These are phyloP conservation scores for Collybiopsis confluens DNA, from an alignment of 768 basidiomycete species.

Conservation along the genomic window DNA sequence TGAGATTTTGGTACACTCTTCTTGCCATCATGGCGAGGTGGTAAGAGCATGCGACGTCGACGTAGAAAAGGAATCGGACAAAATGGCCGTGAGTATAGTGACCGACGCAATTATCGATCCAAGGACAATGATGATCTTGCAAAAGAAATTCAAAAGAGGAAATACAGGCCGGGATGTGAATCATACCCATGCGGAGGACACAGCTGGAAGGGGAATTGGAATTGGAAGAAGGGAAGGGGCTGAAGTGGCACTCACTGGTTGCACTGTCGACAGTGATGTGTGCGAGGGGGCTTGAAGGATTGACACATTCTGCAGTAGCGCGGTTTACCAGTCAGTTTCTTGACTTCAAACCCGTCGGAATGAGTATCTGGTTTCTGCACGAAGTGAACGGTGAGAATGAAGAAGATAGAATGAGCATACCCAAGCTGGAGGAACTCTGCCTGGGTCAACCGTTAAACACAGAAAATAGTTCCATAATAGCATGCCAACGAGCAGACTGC, in stretches of 20 bases:
- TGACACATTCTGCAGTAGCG: slow-evolving; percentile 86
- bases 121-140: slow-evolving; percentile 86
- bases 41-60: slow-evolving; percentile 85
- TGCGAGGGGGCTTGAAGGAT: slow-evolving; percentile 79
- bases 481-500: slow-evolving; percentile 69
- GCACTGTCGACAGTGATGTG: slow-evolving; percentile 92
- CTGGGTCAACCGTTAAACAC: slow-evolving; percentile 81
- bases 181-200: slow-evolving; percentile 84
- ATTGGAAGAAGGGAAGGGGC: not conserved
- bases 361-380: slow-evolving; percentile 75
- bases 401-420: slow-evolving; percentile 42
- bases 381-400: no score
- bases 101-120: slow-evolving; percentile 94
- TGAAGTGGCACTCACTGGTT: slow-evolving; percentile 50
- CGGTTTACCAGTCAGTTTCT: slow-evolving; percentile 78
- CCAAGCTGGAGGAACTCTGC: slow-evolving; percentile 75
- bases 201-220: slow-evolving; percentile 41
- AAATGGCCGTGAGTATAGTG: slow-evolving; percentile 88
- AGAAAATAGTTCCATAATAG: slow-evolving; percentile 88
- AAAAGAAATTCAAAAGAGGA: not conserved
- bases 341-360: slow-evolving; percentile 81
- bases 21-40: slow-evolving; percentile 80
- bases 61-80: slow-evolving; percentile 88
- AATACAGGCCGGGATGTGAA: slow-evolving; percentile 15
- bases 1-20: slow-evolving; percentile 49